A percentile compares a stretch with the other conserved stretches of the same genome.
These are phyloP conservation scores for Rhododendron simsii DNA, from an alignment of 148 eudicot species.

Conservation along the genomic window DNA sequence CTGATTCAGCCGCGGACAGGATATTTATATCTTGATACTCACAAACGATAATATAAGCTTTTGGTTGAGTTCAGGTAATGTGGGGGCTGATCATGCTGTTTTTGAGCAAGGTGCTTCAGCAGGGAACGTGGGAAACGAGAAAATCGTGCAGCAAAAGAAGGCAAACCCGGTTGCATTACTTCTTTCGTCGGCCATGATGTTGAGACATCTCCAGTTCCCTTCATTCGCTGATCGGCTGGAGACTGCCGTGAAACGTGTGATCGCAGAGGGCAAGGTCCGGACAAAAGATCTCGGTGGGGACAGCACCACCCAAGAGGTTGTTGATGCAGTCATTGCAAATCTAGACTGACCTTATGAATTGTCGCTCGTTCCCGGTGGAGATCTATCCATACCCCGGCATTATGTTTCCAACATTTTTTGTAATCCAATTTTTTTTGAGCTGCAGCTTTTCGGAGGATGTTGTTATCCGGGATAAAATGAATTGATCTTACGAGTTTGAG, in stretches of 20 bases:
- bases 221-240: slow-evolving; percentile 54
- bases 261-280: slow-evolving; percentile 38
- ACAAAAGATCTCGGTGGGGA: slow-evolving; percentile 47
- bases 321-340: slow-evolving; percentile 37
- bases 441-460: neutral
- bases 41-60: neutral
- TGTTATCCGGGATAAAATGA: neutral
- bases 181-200: slow-evolving; percentile 56
- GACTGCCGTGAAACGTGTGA: slow-evolving; percentile 51
- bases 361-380: neutral
- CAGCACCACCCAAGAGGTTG: slow-evolving; percentile 45
- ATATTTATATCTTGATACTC: neutral
- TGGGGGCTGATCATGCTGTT: slow-evolving; percentile 45
- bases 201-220: slow-evolving; percentile 54
- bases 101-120: slow-evolving; percentile 64
- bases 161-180: slow-evolving; percentile 60
- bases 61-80: slow-evolving; percentile 26
- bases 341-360: neutral
- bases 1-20: neutral
- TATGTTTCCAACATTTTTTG: neutral
- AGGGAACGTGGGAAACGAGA: slow-evolving; percentile 44
- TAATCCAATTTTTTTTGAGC: neutral
- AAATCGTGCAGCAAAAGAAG: slow-evolving; percentile 29
- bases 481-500: neutral
- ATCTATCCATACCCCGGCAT: neutral